Base-by-base conservation (phyloP, 1,139 yeast species). In the Nadsonia starkeyi-henricii region DNA sequence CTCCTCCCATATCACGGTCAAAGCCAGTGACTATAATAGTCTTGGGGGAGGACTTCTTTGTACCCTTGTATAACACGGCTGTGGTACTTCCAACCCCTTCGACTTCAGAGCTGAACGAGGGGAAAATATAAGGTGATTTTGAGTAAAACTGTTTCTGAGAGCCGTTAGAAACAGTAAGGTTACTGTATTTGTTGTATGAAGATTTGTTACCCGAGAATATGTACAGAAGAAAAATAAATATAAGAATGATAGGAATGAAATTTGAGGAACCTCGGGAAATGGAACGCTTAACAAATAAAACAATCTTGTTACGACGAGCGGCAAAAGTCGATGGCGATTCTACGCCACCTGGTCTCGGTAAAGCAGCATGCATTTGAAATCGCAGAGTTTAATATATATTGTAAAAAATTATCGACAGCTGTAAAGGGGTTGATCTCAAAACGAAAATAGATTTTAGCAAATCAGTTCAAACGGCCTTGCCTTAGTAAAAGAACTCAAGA, bases 21-120 rank as follows among this genome's bases (percentile, higher is more conserved):
- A 85, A 67, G 3, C 81, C 77, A 0, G 89, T 77, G 13, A 85
- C 94, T 41, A 85, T 60, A 20, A 85, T 74, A 36, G 80, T 71
- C 49, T 79, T 79, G 2, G 93, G 93, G 44, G 44, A 41, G 44
- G 46, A 8, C 41, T 47, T 47, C 23, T 45, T 45, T 15, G 46
- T 45, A 23, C 44, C 49, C n/a, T 45, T 45, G 41, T 43, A 47
- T n/a, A 47, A 20, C 28, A 47, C 49, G 46, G 44, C 46, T 3
- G 49, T 47, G 30, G 44, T 41, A 43, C 41, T 45, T 9, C 46
- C 33, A 17, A 47, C 49, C 18, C 36, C 28, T 33, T 43, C 43
- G 2, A 45, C 41, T 28, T 43, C 44, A 44, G 41, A 26, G 41
- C 46, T 45, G 26, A 47, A 43, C 39, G 41, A 41, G 2, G 49